These are phyloP conservation scores for Aspergillus sclerotioniger DNA, from an alignment of 495 filamentous ascomycete genomes.

Conservation along the genomic window DNA sequence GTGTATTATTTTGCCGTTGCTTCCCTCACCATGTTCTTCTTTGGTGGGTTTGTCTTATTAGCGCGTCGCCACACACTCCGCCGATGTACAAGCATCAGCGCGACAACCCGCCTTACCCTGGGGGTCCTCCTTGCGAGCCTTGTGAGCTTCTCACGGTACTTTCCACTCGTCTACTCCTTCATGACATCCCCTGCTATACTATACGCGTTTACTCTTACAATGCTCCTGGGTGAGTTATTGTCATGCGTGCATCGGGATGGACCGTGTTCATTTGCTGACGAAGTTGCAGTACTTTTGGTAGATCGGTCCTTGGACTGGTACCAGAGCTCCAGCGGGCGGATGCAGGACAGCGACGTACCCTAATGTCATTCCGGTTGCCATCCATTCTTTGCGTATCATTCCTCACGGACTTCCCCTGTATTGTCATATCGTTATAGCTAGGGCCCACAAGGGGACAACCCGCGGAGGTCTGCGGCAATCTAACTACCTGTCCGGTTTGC, in stretches of 20 bases:
- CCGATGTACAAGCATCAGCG: slow-evolving; percentile 25
- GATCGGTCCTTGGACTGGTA: slow-evolving; percentile 45
- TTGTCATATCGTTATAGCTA: neutral
- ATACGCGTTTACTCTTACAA: slow-evolving; percentile 38
- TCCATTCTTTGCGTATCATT: neutral
- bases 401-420: neutral
- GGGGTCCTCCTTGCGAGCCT: slow-evolving; percentile 30
- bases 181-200: slow-evolving; percentile 45
- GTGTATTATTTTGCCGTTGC: slow-evolving; percentile 43
- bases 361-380: neutral
- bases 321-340: slow-evolving; percentile 24
- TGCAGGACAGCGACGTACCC: slow-evolving; percentile 24
- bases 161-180: slow-evolving; percentile 36
- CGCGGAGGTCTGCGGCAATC: neutral
- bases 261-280: slow-evolving; percentile 15
- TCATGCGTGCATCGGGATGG: neutral
- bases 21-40: slow-evolving; percentile 35
- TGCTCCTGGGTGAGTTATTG: slow-evolving; percentile 33
- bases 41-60: slow-evolving; percentile 32
- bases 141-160: slow-evolving; percentile 31
- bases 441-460: neutral
- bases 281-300: slow-evolving; percentile 32
- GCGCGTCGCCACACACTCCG: slow-evolving; percentile 26
- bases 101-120: slow-evolving; percentile 28
- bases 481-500: neutral